These are phyloP conservation scores for Silene vulgaris DNA, from an alignment of 179 eudicot genomes.

Conservation along the genomic window DNA sequence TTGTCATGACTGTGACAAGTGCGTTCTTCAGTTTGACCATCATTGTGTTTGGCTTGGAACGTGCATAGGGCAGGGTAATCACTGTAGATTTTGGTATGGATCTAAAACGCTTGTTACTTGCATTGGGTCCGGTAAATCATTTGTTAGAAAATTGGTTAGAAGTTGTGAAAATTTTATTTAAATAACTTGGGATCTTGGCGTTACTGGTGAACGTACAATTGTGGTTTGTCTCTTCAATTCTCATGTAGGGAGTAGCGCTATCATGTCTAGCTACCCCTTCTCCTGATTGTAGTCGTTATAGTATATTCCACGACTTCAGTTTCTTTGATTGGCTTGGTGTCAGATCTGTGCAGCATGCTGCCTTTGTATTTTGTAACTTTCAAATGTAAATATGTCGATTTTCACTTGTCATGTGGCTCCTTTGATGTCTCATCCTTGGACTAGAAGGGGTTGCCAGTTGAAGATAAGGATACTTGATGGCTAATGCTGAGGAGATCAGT, in stretches of 20 bases:
- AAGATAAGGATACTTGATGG: not conserved
- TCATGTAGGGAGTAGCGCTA: not conserved
- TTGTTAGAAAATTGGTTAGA: not conserved
- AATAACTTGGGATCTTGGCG: not conserved
- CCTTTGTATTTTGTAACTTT: constrained; percentile 10
- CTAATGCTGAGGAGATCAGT: not conserved
- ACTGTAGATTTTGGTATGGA: constrained; percentile 81
- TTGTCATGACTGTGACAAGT: constrained; percentile 94
- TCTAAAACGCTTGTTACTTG: not conserved
- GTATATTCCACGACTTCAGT: not conserved
- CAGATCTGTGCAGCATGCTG: constrained; percentile 4
- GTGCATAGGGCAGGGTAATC: constrained; percentile 93
- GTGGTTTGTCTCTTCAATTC: not conserved
- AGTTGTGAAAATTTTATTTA: not conserved
- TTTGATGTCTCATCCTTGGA: not conserved
- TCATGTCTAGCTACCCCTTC: not conserved
- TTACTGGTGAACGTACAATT: not conserved
- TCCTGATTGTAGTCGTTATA: not conserved
- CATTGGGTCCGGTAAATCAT: not conserved
- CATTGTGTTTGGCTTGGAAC: constrained; percentile 99
- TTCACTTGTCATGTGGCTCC: not conserved
- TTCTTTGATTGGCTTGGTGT: not conserved
- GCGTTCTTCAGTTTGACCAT: constrained; percentile 98
- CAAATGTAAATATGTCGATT: not conserved
- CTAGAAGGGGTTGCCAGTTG: not conserved